Evolutionary conservation across 139 green algal species (phyloP).

Genomic region (Chlamydomonas sp.): DNA sequence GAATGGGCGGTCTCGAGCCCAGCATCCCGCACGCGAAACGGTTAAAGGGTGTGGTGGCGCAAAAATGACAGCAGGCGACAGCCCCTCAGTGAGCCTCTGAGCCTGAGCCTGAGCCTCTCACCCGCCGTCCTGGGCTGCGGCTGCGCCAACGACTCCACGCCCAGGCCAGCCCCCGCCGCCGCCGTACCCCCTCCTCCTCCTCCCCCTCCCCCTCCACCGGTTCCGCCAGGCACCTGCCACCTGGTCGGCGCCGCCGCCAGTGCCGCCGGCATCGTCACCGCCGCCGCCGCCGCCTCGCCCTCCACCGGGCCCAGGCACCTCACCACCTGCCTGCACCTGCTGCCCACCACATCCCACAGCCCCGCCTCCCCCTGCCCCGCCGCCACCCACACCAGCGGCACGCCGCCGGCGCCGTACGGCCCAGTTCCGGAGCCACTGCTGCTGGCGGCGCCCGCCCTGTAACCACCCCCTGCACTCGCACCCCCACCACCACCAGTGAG

Average conservation of each 20-base stretch:
- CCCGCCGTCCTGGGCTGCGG: constrained; percentile 43
- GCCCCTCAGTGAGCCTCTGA: too few species aligned
- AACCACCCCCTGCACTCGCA: not conserved
- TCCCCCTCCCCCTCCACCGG: not conserved
- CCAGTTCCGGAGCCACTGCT: not conserved
- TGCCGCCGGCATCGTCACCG: constrained; percentile 41
- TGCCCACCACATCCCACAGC: constrained; percentile 78
- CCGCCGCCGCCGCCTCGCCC: constrained; percentile 23
- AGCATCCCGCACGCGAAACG: too few species aligned
- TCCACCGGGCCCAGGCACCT: constrained; percentile 40
- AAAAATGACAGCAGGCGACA: too few species aligned
- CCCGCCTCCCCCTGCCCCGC: constrained; percentile 80
- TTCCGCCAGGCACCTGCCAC: not conserved
- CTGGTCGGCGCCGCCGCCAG: constrained; percentile 31
- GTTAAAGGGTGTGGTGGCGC: too few species aligned
- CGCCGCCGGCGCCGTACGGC: not conserved
- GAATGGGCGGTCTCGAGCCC: too few species aligned
- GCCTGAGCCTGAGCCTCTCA: not conserved
- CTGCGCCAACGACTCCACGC: constrained; percentile 50
- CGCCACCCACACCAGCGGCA: constrained; percentile 81
- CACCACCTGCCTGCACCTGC: constrained; percentile 50
- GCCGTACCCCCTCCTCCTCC: not conserved
- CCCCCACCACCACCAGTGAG: not conserved
- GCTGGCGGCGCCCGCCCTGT: not conserved
- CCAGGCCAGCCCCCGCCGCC: constrained; percentile 34